phyloP scores from a whole-genome alignment of 768 basidiomycete genomes.

The Lyophyllum semitale region DNA sequence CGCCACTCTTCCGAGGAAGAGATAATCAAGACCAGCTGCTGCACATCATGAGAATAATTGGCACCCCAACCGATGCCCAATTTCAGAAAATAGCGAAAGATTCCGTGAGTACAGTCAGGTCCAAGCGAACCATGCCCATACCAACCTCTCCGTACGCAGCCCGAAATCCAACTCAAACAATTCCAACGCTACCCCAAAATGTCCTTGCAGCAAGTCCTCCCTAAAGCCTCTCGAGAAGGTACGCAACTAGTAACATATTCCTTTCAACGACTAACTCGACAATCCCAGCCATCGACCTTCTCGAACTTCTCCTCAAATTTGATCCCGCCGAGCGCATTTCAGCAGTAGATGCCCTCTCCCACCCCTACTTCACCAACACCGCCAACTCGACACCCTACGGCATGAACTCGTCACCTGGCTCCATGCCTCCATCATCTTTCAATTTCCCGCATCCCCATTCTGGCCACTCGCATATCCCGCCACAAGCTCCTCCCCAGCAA shows the following conservation, averaged over 20 bases:
- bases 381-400: constrained; percentile 43
- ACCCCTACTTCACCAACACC: constrained; percentile 84
- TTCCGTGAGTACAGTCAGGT: constrained; percentile 57
- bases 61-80: constrained; percentile 88
- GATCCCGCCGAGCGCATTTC: constrained; percentile 92
- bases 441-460: constrained; percentile 68
- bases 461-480: constrained; percentile 45
- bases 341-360: constrained; percentile 87
- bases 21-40: constrained; percentile 98
- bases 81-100: constrained; percentile 88
- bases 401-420: constrained; percentile 46
- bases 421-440: constrained; percentile 70
- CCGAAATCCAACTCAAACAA: constrained; percentile 80
- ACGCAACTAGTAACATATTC: constrained; percentile 5
- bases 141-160: constrained; percentile 40
- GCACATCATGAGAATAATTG: constrained; percentile 96
- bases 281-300: constrained; percentile 77
- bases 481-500: constrained; percentile 32
- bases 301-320: constrained; percentile 94
- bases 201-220: constrained; percentile 76
- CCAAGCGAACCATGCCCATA: not conserved
- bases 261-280: not conserved
- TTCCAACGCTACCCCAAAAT: constrained; percentile 89
- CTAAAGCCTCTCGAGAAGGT: constrained; percentile 88
- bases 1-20: constrained; percentile 93